These are phyloP conservation scores for Chaetomium sp. DNA, from an alignment of 2,329 filamentous ascomycete genomes.

Conservation along the genomic window DNA sequence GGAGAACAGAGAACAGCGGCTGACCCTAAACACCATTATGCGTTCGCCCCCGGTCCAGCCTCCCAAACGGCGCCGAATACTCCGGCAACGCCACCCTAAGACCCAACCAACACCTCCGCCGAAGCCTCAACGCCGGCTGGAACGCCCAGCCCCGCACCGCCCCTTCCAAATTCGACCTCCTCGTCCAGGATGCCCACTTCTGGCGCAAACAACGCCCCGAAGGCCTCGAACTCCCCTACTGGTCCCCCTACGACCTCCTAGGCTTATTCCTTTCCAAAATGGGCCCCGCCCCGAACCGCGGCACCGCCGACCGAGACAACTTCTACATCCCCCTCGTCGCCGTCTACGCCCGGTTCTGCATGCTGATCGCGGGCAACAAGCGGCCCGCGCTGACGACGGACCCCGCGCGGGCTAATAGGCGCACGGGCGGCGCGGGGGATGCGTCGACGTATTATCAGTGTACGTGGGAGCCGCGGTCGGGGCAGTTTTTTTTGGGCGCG, in stretches of 20 bases:
- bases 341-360: not conserved
- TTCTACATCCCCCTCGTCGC: not conserved
- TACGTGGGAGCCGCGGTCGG: not conserved
- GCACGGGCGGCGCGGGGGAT: not conserved
- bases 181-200: not conserved
- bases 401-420: too few species aligned
- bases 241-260: not conserved
- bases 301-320: not conserved
- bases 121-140: not conserved
- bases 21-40: not conserved
- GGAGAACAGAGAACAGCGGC: not conserved
- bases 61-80: not conserved
- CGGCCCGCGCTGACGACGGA: not conserved
- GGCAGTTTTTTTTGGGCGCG: not conserved
- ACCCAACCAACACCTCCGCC: not conserved
- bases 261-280: constrained; percentile 1
- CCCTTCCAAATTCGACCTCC: not conserved
- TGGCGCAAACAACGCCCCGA: not conserved
- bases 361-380: not conserved
- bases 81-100: not conserved
- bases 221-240: not conserved
- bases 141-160: too few species aligned
- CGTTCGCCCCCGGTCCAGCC: not conserved
- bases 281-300: not conserved
- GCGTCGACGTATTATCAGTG: not conserved